These are phyloP conservation scores for Alternaria conjuncta DNA, from an alignment of 2,329 filamentous ascomycete genomes.

Conservation along the genomic window DNA sequence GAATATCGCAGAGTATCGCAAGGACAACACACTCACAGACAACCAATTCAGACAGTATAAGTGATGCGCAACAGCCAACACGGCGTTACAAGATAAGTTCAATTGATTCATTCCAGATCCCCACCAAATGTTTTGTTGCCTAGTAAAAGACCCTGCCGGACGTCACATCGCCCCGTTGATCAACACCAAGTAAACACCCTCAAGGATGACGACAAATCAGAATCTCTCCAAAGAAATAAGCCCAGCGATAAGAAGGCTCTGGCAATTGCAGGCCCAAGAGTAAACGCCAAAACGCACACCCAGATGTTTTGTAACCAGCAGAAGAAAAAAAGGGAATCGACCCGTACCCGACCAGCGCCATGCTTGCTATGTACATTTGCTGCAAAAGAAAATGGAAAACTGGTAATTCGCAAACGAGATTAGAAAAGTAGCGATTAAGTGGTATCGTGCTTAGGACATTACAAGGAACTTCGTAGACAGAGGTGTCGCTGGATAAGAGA, in stretches of 20 bases:
- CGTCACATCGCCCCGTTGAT: not conserved
- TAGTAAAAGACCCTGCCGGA: not conserved
- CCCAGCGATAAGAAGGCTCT: not conserved
- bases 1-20: not conserved
- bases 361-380: slow-evolving; percentile 4
- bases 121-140: not conserved
- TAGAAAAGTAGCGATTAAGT: slow-evolving; percentile 2
- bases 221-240: not conserved
- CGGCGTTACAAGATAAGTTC: not conserved
- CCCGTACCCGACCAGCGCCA: not conserved
- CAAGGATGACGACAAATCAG: not conserved
- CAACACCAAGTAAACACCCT: not conserved
- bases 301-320: not conserved
- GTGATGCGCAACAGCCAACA: not conserved
- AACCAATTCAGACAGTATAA: not conserved
- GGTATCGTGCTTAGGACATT: not conserved
- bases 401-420: not conserved
- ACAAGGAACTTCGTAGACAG: not conserved
- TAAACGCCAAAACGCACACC: not conserved
- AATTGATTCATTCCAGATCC: not conserved
- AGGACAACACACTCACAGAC: fast-evolving
- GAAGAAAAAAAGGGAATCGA: not conserved
- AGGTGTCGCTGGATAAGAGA: not conserved
- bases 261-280: not conserved
- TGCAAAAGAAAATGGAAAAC: not conserved